Conservation (phyloP, 2,329 filamentous ascomycete genomes). For the Beauveria asiatica region DNA sequence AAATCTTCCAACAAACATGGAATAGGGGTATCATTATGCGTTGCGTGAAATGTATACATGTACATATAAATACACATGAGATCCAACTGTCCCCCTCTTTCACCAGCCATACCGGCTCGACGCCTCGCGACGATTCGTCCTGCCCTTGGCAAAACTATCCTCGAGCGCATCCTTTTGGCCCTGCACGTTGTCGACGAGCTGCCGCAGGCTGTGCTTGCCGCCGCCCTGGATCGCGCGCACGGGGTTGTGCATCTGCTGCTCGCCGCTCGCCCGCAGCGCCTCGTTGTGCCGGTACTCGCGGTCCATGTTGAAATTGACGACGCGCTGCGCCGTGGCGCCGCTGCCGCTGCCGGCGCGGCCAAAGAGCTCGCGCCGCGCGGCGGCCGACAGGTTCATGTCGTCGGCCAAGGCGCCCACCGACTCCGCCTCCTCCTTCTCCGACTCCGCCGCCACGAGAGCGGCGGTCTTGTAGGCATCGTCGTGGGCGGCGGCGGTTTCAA, state of each 20-base stretch:
- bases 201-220: constrained; percentile 75
- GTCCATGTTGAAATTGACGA: constrained; percentile 85
- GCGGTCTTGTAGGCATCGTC: constrained; percentile 24
- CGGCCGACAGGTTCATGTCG: constrained; percentile 69
- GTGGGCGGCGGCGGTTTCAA: constrained; percentile 28
- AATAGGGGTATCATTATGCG: constrained; percentile 2
- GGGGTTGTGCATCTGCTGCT: constrained; percentile 69
- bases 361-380: constrained; percentile 75
- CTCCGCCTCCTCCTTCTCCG: too few relatives aligned
- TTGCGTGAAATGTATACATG: background rate
- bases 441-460: constrained; percentile 17
- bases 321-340: constrained; percentile 37
- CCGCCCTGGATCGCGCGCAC: constrained; percentile 71
- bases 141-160: constrained; percentile 80
- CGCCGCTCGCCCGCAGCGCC: constrained; percentile 58
- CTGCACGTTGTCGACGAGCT: constrained; percentile 75
- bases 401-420: constrained; percentile 64
- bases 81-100: background rate
- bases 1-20: background rate
- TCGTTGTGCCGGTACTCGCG: constrained; percentile 82
- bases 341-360: constrained; percentile 46
- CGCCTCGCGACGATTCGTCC: constrained; percentile 71
- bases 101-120: constrained; percentile 77
- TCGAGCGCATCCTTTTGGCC: constrained; percentile 81
- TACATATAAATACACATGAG: too few relatives aligned